Conservation (phyloP, 2,329 filamentous ascomycete species). For the Fusarium neocosmosporiellum region DNA sequence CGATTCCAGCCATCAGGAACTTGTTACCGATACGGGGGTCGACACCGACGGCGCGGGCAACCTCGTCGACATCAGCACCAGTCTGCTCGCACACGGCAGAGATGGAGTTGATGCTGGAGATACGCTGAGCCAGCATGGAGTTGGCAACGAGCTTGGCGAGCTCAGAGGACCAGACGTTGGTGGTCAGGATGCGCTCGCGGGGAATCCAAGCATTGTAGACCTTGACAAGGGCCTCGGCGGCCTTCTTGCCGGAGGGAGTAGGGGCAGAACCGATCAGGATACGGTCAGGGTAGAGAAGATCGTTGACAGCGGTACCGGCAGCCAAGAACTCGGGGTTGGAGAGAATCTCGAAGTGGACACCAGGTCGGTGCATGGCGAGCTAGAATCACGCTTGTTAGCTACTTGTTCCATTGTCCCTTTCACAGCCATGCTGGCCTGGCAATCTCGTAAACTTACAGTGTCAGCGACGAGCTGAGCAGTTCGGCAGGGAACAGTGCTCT, state of each 20-base stretch:
- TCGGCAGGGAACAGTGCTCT: slow-evolving; percentile 81
- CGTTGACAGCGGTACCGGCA: slow-evolving; percentile 78
- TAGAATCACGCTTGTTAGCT: slow-evolving; percentile 40
- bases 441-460: slow-evolving; percentile 62
- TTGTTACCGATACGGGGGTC: slow-evolving; percentile 78
- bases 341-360: slow-evolving; percentile 77
- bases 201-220: slow-evolving; percentile 81
- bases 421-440: background rate
- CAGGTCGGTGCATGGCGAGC: slow-evolving; percentile 70
- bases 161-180: slow-evolving; percentile 82
- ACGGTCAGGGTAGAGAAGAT: slow-evolving; percentile 77
- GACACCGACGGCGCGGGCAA: slow-evolving; percentile 73
- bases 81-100: slow-evolving; percentile 83
- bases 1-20: slow-evolving; percentile 79
- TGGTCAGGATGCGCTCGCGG: slow-evolving; percentile 73
- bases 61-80: slow-evolving; percentile 80
- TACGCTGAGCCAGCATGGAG: slow-evolving; percentile 82
- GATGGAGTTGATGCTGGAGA: slow-evolving; percentile 84
- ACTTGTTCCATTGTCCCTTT: background rate
- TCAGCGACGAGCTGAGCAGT: slow-evolving; percentile 77
- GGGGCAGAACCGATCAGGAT: slow-evolving; percentile 78
- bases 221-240: slow-evolving; percentile 71
- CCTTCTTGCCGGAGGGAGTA: slow-evolving; percentile 68
- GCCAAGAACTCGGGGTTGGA: slow-evolving; percentile 87
- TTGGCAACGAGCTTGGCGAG: slow-evolving; percentile 84